Base-by-base conservation (phyloP, 208 protist genomes). In the Wallacemonas sp. region DNA sequence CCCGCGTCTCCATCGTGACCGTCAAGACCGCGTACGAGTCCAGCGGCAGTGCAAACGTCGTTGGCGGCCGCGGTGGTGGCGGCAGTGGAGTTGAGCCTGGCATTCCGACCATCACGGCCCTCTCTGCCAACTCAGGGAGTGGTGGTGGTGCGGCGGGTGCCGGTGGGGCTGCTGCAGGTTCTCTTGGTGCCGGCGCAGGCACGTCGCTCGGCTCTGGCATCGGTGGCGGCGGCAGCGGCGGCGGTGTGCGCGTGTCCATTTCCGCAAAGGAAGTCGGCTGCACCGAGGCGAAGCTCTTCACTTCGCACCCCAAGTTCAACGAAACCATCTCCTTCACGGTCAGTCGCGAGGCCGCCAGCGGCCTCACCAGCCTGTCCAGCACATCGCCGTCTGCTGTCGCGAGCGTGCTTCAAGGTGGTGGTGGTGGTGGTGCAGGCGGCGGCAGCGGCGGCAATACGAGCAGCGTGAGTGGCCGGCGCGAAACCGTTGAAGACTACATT, bases 1-100 rank as follows among this genome's bases (percentile, higher is more conserved):
- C 83, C 0, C 72, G 76, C 11, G 78, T 92, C 9, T 77, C 83
- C 43, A 52, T 92, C n/a, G 69, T 90, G 16, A 91, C 85, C 4
- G 66, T 92, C 12, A 82, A 86, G 33, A 85, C 62, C 39, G 44
- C 58, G 43, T 69, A 49, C 26, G 58, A 72, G n/a, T n/a, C 19
- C 16, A 39, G 46, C 41, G 46, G 30, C 54, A 33, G 24, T 33
- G 24, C 49, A 9, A 69, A 38, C 47, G 47, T 19, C 24, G 30
- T 24, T 17, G 47, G 23, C 24, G 47, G 47, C 41, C n/a, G n/a
- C n/a, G n/a, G n/a, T n/a, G n/a, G n/a, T n/a, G 57, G 16, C 36
- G 68, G 0, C 66, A 61, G 1, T 38, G 39, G 34, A 30, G 23
- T 32, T 29, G 19, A 29, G 32, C 30, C 19, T 48, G 49, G 14